phyloP scores from a whole-genome alignment of 345 rosid genomes.

The Acer saccharum region DNA sequence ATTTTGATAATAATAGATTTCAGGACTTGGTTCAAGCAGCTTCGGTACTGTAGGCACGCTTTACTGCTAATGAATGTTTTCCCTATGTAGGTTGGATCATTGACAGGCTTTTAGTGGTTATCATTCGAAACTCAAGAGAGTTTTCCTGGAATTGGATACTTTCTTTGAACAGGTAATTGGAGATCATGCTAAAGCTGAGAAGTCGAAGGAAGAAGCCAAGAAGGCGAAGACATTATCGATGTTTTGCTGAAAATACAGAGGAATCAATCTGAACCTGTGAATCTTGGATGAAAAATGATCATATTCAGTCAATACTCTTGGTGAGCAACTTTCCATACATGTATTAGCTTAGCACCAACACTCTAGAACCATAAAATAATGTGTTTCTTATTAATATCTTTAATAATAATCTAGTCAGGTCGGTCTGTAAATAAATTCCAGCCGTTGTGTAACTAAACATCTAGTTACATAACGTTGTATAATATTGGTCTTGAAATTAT shows the following conservation, averaged over 20 bases:
- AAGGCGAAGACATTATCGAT: conserved; percentile 45
- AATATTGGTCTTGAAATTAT: too few relatives aligned
- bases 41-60: conserved; percentile 21
- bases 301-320: conserved; percentile 53
- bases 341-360: too few relatives aligned
- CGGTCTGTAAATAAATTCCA: too few relatives aligned
- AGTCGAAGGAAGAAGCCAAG: not conserved
- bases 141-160: conserved; percentile 35
- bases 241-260: conserved; percentile 38
- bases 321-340: conserved; percentile 24
- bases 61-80: conserved; percentile 38
- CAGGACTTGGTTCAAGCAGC: conserved; percentile 31
- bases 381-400: too few relatives aligned
- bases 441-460: too few relatives aligned
- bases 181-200: conserved; percentile 35
- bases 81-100: conserved; percentile 38
- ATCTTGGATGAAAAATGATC: conserved; percentile 34
- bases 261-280: conserved; percentile 23
- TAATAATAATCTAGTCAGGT: too few relatives aligned
- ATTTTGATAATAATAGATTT: conserved; percentile 28
- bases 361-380: too few relatives aligned
- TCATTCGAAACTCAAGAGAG: conserved; percentile 31
- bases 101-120: conserved; percentile 36
- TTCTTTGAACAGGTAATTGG: conserved; percentile 41
- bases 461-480: too few relatives aligned